Evolutionary conservation across 805 yeast species (phyloP), one percentile per base, ranked within the genome.

Genomic region (Priceomyces castillae): DNA sequence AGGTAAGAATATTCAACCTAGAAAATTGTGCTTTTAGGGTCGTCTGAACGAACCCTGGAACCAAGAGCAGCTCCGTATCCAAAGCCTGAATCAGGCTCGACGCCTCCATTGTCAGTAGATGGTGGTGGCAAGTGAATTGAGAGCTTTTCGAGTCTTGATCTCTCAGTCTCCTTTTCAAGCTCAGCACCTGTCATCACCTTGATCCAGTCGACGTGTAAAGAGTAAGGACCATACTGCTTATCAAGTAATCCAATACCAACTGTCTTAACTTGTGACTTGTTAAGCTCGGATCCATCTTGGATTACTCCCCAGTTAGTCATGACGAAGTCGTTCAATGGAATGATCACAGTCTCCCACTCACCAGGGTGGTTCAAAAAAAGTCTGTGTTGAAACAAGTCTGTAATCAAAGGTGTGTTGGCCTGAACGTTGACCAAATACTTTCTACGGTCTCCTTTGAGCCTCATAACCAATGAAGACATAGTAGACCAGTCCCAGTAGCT

Each of bases 341-440:
- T 81, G 22, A 83, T 78, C 11, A 87, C 89, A 1, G 89, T 84
- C 58, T 88, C 94, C 95, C 95, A 87, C 48, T 80, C 72, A 2
- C 89, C 87, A 3, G 87, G 88, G 33, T 71, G 76, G 51, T 80
- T 78, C 50, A 85, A 65, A 53, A 86, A 88, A 49, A 88, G 68
- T 17, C 96, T 65, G 61, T 88, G 95, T 63, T 88, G 96, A 63
- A 80, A 88, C 49, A 88, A 67, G 62, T 88, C 95, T 1, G 92
- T 84, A 6, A 81, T 76, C 46, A 84, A 76, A 25, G 90, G 84
- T 1, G 89, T 80, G 55, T 86, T 88, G 10, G 92, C 83, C 65
- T 88, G 96, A 40, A 88, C 74, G 56, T 88, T 88, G 35, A 88
- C 82, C 61, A 84, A 77, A 61, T 85, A 88, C 61, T 82, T 82